phyloP scores from a whole-genome alignment of 1,139 yeast genomes.

The Nakaseomyces glabratus region DNA sequence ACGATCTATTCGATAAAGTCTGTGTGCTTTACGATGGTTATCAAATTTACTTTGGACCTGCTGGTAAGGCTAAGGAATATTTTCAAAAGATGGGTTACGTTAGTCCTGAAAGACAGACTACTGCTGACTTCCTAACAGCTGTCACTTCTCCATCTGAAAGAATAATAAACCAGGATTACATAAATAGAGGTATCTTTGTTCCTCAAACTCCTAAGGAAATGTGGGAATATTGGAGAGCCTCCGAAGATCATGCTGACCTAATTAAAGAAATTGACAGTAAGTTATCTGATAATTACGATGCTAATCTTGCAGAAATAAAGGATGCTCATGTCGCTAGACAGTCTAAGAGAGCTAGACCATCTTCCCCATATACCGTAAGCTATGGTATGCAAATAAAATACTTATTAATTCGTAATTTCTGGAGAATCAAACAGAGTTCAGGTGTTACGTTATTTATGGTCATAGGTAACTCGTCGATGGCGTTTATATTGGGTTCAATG shows the following conservation, averaged over 20 bases:
- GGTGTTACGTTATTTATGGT: slow-evolving; percentile 49
- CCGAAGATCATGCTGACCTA: slow-evolving; percentile 41
- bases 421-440: slow-evolving; percentile 52
- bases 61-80: slow-evolving; percentile 34
- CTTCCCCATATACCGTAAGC: slow-evolving; percentile 53
- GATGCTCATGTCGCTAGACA: slow-evolving; percentile 45
- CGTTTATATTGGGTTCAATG: slow-evolving; percentile 54
- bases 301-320: slow-evolving; percentile 27
- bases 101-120: slow-evolving; percentile 43
- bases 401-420: slow-evolving; percentile 45
- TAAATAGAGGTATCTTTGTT: slow-evolving; percentile 41
- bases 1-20: slow-evolving; percentile 40
- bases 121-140: slow-evolving; percentile 45
- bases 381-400: slow-evolving; percentile 45
- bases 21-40: slow-evolving; percentile 39
- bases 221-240: slow-evolving; percentile 51
- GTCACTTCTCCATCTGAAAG: slow-evolving; percentile 50
- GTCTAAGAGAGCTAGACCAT: slow-evolving; percentile 39
- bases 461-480: slow-evolving; percentile 49
- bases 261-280: slow-evolving; percentile 35
- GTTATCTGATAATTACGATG: slow-evolving; percentile 12
- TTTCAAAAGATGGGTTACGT: slow-evolving; percentile 45
- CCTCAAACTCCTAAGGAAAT: slow-evolving; percentile 65
- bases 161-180: slow-evolving; percentile 24
- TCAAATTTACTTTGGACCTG: slow-evolving; percentile 39